Evolutionary conservation across 2,329 filamentous ascomycete species (phyloP).

Genomic region (Penicillium sp.): DNA sequence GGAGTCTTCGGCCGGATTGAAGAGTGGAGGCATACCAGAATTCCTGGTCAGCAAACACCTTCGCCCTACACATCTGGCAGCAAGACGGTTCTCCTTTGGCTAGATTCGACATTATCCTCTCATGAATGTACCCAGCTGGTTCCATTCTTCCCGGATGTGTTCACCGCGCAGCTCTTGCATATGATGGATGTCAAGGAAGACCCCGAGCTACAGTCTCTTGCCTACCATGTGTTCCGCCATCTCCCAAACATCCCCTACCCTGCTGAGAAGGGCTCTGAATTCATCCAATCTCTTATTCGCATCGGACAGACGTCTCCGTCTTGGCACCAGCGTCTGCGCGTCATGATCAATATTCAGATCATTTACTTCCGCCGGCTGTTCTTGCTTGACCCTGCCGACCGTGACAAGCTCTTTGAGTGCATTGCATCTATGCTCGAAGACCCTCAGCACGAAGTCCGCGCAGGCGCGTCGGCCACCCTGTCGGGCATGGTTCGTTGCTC

Average conservation of each 20-base stretch:
- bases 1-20: conserved; percentile 77
- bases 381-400: conserved; percentile 70
- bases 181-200: conserved; percentile 99
- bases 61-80: conserved; percentile 93
- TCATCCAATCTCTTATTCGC: conserved; percentile 80
- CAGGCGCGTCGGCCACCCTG: conserved; percentile 85
- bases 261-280: conserved; percentile 75
- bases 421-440: conserved; percentile 96
- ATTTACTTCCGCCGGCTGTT: conserved; percentile 97
- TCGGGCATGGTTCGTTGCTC: conserved; percentile 98
- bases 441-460: conserved; percentile 85
- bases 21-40: conserved; percentile 79
- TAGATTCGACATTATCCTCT: conserved; percentile 84
- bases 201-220: conserved; percentile 86
- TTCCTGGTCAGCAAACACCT: conserved; percentile 85
- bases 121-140: conserved; percentile 90
- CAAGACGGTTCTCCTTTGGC: conserved; percentile 93
- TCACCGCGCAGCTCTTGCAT: conserved; percentile 90
- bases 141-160: conserved; percentile 82
- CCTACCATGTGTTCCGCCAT: conserved; percentile 96
- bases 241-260: conserved; percentile 93
- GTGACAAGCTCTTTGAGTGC: conserved; percentile 78
- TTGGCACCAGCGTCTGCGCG: conserved; percentile 93
- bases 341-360: conserved; percentile 97
- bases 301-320: conserved; percentile 80